phyloP scores from a whole-genome alignment of 306 rosid species.

The Rubus idaeus region DNA sequence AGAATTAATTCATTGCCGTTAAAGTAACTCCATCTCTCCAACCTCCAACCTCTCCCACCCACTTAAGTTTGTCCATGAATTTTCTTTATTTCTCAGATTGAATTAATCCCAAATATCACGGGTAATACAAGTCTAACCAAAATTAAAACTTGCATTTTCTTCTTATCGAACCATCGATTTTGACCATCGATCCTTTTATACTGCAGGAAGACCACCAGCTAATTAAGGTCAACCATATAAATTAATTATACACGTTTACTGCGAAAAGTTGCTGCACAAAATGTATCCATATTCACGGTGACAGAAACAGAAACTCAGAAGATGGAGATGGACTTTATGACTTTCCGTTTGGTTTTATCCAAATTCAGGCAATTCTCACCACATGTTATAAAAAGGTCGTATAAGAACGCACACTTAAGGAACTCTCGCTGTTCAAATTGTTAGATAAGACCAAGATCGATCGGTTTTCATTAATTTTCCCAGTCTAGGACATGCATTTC shows the following conservation, averaged over 20 bases:
- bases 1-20: no score
- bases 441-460: neutral
- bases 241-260: neutral
- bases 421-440: neutral
- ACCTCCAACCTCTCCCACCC: no score
- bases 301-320: neutral
- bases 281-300: neutral
- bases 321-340: slow-evolving; percentile 1
- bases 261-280: neutral
- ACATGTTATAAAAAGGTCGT: neutral
- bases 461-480: neutral
- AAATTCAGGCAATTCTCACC: neutral
- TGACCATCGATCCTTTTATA: neutral
- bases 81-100: neutral
- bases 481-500: neutral
- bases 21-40: no score
- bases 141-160: neutral
- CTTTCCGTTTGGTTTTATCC: neutral
- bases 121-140: neutral
- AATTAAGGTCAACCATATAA: neutral
- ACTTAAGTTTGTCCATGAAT: neutral
- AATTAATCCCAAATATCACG: neutral
- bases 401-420: neutral
- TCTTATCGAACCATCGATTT: neutral
- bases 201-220: neutral